A percentile compares a stretch with the other conserved stretches of the same genome.
Evolutionary conservation across 176 grass and related monocot genomes (phyloP).

Genomic region (Oryza officinalis): DNA sequence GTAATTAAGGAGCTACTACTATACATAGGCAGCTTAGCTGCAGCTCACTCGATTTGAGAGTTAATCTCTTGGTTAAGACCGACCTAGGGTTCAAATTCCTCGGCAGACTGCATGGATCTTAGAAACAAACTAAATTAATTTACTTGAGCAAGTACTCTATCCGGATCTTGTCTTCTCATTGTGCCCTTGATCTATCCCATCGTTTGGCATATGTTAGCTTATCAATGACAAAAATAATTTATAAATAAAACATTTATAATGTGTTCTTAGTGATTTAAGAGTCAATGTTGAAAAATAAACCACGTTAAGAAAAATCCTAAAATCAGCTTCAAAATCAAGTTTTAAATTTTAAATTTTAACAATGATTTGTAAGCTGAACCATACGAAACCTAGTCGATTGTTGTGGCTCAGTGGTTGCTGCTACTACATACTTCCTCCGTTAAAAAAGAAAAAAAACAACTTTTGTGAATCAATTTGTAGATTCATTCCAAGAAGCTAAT

Average conservation of each 20-base stretch:
- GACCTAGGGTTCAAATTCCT: neutral
- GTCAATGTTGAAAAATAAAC: too few relatives aligned
- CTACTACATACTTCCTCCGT: neutral
- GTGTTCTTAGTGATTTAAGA: too few relatives aligned
- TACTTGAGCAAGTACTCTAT: neutral
- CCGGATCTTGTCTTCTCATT: neutral
- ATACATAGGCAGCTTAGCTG: neutral
- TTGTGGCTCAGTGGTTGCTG: neutral
- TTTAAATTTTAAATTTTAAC: too few relatives aligned
- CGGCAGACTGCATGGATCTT: neutral
- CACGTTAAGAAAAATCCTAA: too few relatives aligned
- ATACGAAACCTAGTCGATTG: neutral
- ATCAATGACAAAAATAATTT: too few relatives aligned
- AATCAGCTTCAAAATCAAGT: too few relatives aligned
- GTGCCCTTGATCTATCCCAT: neutral
- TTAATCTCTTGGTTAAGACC: neutral
- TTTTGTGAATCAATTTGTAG: too few relatives aligned
- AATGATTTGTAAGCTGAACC: too few relatives aligned
- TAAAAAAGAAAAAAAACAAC: too few relatives aligned
- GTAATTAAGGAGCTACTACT: neutral
- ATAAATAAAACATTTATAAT: too few relatives aligned
- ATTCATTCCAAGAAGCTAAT: too few relatives aligned
- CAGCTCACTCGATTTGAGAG: neutral
- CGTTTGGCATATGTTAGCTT: too few relatives aligned
- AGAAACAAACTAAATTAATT: neutral